These are phyloP conservation scores for Aspergillus fructus DNA, from an alignment of 2,329 filamentous ascomycete genomes.

Conservation along the genomic window DNA sequence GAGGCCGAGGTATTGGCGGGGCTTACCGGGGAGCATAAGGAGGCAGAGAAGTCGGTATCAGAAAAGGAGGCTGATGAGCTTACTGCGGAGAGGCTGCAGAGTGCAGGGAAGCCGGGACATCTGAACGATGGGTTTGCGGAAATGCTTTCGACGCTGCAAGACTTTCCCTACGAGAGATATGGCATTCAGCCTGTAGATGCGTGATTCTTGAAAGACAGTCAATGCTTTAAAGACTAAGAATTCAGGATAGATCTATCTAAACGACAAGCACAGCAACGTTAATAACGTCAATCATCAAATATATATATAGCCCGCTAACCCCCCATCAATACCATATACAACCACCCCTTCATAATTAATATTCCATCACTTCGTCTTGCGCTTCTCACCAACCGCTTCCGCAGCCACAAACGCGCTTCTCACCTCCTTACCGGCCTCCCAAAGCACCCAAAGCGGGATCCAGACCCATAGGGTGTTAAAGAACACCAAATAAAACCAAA, in stretches of 20 bases:
- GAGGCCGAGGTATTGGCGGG: slow-evolving; percentile 84
- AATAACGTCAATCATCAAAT: not conserved
- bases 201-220: not conserved
- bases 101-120: slow-evolving; percentile 52
- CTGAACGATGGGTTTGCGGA: slow-evolving; percentile 62
- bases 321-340: not conserved
- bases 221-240: not conserved
- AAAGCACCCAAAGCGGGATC: slow-evolving; percentile 58
- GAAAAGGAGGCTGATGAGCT: slow-evolving; percentile 41
- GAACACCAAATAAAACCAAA: slow-evolving; percentile 64
- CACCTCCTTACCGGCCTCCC: slow-evolving; percentile 50
- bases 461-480: slow-evolving; percentile 66
- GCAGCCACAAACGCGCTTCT: slow-evolving; percentile 34
- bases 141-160: slow-evolving; percentile 53
- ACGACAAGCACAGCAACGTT: not conserved
- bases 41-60: slow-evolving; percentile 45
- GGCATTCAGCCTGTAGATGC: slow-evolving; percentile 48
- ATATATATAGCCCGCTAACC: not conserved
- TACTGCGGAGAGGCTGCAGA: slow-evolving; percentile 37
- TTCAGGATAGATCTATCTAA: not conserved
- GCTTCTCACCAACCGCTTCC: slow-evolving; percentile 19
- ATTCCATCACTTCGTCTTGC: slow-evolving; percentile 22
- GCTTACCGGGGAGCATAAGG: slow-evolving; percentile 68
- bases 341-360: not conserved
- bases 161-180: slow-evolving; percentile 61